Evolutionary conservation across 768 basidiomycete genomes (phyloP).

Genomic region (Tricholoma sp.): DNA sequence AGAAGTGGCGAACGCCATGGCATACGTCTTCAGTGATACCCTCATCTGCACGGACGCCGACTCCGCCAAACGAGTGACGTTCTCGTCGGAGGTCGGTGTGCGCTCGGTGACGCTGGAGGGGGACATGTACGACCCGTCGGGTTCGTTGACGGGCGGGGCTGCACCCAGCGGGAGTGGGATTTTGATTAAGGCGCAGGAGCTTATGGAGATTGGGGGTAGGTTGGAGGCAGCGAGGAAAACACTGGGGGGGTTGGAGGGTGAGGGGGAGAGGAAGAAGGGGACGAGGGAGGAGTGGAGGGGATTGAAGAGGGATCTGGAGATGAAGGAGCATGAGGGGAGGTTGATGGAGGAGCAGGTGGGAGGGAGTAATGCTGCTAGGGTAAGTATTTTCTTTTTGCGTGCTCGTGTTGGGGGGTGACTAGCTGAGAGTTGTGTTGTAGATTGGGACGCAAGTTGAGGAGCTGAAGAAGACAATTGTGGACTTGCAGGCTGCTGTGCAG

Average conservation of each 20-base stretch:
- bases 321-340: constrained; percentile 83
- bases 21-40: constrained; percentile 90
- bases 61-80: constrained; percentile 85
- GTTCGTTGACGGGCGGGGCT: constrained; percentile 88
- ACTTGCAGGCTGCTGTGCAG: constrained; percentile 54
- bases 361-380: constrained; percentile 86
- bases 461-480: constrained; percentile 56
- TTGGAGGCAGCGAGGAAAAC: constrained; percentile 43
- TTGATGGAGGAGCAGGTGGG: constrained; percentile 81
- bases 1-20: constrained; percentile 84
- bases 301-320: constrained; percentile 67
- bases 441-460: constrained; percentile 76
- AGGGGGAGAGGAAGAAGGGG: constrained; percentile 47
- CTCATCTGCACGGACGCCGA: constrained; percentile 88
- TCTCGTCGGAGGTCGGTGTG: constrained; percentile 59
- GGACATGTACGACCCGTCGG: constrained; percentile 94
- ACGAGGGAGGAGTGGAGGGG: constrained; percentile 58
- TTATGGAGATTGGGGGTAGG: constrained; percentile 61
- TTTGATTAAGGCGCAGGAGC: constrained; percentile 79
- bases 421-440: constrained; percentile 32
- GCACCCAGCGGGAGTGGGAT: constrained; percentile 72
- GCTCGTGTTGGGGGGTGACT: neutral
- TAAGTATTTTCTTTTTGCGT: constrained; percentile 30
- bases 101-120: constrained; percentile 92
- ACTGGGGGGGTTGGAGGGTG: constrained; percentile 48